Evolutionary conservation across 2,329 filamentous ascomycete species (phyloP).

Genomic region (Stagonosporopsis vannaccii): DNA sequence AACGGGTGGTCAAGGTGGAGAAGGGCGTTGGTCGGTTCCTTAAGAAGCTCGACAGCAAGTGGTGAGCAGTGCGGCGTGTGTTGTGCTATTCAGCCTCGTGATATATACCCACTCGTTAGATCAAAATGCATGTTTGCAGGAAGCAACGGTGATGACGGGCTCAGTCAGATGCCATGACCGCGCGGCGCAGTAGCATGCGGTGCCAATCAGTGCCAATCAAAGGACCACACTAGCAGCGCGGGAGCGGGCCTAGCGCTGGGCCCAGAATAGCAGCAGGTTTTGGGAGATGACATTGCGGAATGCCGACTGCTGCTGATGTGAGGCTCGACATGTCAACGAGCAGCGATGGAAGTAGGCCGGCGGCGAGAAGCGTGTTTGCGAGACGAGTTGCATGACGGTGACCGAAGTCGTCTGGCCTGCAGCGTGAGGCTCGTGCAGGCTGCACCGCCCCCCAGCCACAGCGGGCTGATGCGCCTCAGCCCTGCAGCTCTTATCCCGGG

Average conservation of each 20-base stretch:
- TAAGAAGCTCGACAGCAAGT: slow-evolving; percentile 80
- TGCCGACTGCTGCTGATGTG: slow-evolving; percentile 25
- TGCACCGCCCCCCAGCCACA: slow-evolving; percentile 26
- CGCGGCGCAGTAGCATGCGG: slow-evolving; percentile 4
- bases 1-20: slow-evolving; percentile 71
- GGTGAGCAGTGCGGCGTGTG: slow-evolving; percentile 40
- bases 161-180: slow-evolving; percentile 21
- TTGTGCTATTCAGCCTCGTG: slow-evolving; percentile 4
- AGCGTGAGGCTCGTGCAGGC: background rate
- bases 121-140: background rate
- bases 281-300: slow-evolving; percentile 22
- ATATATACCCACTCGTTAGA: slow-evolving; percentile 13
- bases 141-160: slow-evolving; percentile 1
- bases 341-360: background rate
- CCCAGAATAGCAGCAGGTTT: slow-evolving; percentile 38
- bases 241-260: slow-evolving; percentile 17
- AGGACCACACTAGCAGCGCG: slow-evolving; percentile 21
- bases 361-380: background rate
- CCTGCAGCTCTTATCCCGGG: slow-evolving; percentile 25
- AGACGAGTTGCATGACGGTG: background rate
- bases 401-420: background rate
- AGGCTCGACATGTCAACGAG: background rate
- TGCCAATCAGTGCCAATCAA: slow-evolving; percentile 22
- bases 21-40: slow-evolving; percentile 74
- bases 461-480: slow-evolving; percentile 24